A percentile compares a stretch with the other conserved stretches of the same genome.
Evolutionary conservation across 73 alveolate genomes (phyloP).

Genomic region (Paramecium biaurelia): DNA sequence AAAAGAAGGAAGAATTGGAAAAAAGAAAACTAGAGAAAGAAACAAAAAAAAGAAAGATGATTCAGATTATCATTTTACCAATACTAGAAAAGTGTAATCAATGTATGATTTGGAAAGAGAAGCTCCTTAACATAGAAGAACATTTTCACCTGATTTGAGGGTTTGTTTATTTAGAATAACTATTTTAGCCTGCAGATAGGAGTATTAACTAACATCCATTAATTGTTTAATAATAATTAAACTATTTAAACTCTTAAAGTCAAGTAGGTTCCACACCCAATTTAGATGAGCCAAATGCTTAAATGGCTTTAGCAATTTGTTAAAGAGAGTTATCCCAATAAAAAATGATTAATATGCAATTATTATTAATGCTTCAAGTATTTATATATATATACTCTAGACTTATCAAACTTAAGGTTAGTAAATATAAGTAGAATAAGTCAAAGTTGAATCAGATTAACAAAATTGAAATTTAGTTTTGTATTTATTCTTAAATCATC

Average conservation of each 20-base stretch:
- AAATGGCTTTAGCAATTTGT: background rate
- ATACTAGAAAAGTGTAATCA: slow-evolving; percentile 3
- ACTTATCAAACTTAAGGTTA: background rate
- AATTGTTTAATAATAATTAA: background rate
- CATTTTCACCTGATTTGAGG: background rate
- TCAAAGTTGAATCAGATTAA: background rate
- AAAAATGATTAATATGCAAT: slow-evolving; percentile 1
- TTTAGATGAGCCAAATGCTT: slow-evolving; percentile 4
- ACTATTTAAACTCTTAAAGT: background rate
- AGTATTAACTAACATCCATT: background rate
- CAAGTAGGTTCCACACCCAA: background rate
- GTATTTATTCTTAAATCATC: background rate
- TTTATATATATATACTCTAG: background rate
- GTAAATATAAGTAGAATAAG: background rate
- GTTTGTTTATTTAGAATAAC: background rate
- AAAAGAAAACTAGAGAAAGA: slow-evolving; percentile 59
- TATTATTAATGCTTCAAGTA: background rate
- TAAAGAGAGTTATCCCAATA: background rate
- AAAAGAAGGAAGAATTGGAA: slow-evolving; percentile 63
- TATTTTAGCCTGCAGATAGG: background rate
- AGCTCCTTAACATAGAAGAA: background rate
- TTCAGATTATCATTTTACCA: background rate
- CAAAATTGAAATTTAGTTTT: background rate
- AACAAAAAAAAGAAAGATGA: slow-evolving; percentile 6
- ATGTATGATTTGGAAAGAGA: slow-evolving; percentile 43